phyloP scores from a whole-genome alignment of 78 protist genomes.

The Mastigamoeba balamuthi region DNA sequence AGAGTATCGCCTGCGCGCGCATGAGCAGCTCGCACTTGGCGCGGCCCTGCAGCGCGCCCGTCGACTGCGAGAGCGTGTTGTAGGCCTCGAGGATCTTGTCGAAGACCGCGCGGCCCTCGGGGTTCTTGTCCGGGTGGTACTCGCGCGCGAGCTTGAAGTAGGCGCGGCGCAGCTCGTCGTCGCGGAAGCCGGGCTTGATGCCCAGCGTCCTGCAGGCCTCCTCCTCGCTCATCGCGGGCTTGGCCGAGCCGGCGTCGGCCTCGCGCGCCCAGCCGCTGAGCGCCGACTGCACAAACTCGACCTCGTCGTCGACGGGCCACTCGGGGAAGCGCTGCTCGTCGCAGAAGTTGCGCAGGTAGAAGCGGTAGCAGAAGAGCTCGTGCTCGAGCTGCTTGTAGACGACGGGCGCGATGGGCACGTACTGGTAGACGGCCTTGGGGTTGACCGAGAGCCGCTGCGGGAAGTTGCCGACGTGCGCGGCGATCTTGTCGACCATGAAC shows the following conservation, averaged over 20 bases:
- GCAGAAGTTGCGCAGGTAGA: constrained; percentile 70
- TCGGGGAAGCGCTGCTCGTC: constrained; percentile 44
- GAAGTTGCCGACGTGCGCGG: constrained; percentile 61
- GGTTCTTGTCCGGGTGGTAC: constrained; percentile 79
- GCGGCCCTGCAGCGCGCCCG: background rate
- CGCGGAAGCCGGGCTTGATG: background rate
- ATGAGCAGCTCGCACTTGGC: constrained; percentile 30
- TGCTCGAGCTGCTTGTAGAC: constrained; percentile 45
- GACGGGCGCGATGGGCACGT: constrained; percentile 56
- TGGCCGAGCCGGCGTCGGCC: background rate
- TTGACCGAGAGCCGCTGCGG: constrained; percentile 61
- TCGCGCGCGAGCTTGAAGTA: constrained; percentile 58
- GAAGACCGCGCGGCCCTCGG: constrained; percentile 63
- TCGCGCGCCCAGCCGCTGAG: constrained; percentile 3
- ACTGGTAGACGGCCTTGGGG: constrained; percentile 43
- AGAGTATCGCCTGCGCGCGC: constrained; percentile 63
- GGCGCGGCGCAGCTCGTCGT: constrained; percentile 50
- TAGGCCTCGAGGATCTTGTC: constrained; percentile 33
- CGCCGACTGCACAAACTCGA: background rate
- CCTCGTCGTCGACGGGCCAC: constrained; percentile 63
- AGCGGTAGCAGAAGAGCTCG: constrained; percentile 67
- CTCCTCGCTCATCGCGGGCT: background rate
- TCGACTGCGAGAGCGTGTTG: background rate
- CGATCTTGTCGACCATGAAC: constrained; percentile 61
- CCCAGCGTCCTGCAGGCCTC: background rate